Base-by-base conservation (phyloP, 495 filamentous ascomycete species). In the Neohortaea acidophila region DNA sequence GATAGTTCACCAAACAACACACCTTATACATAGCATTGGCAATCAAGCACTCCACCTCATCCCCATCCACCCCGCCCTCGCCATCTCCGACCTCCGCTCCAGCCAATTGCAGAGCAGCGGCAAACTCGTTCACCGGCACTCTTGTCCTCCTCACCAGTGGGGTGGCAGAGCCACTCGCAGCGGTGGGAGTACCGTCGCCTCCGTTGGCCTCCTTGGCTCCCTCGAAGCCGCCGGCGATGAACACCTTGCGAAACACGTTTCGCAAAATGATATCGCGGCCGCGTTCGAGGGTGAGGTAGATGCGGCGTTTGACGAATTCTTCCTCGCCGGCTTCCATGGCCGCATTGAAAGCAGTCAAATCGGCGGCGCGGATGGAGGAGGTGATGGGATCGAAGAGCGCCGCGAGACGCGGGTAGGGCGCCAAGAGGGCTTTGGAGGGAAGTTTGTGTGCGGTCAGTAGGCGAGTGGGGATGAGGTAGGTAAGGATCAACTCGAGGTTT, bases 1-100 rank as follows among this genome's bases (percentile, higher is more conserved):
- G 4, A 20, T 15, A 36, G 11, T 27, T 4, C 13, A 30, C 10
- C 7, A 24, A 8, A 25, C 11, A 15, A 35, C 34, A 4, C 20
- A 89, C 84, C 72, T 93, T 97, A 63, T 96, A 96, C 25, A 96
- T 92, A 65, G 91, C 75, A 51, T 93, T 94, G 4, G 91, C 81
- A 47, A 97, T 48, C 43, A 94, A 54, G 59, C 91, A 96, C 61
- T 97, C 89, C 15, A 97, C 86, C 59, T 96, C 89, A 57, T 97
- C 89, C 15, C 66, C 69, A 46, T 94, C 86, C 25, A 89, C 64
- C 9, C 66, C 67, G 26, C 66, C 64, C 37, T 67, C 70, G 4
- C 42, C 49, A 28, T 51, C 52, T 9, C 36, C 39, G 18, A 52
- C 47, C 36, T 41, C 47, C 33, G 43, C 43, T 4, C 38, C 39